Evolutionary conservation across 306 rosid genomes (phyloP).

Genomic region (Rosa multiflora): DNA sequence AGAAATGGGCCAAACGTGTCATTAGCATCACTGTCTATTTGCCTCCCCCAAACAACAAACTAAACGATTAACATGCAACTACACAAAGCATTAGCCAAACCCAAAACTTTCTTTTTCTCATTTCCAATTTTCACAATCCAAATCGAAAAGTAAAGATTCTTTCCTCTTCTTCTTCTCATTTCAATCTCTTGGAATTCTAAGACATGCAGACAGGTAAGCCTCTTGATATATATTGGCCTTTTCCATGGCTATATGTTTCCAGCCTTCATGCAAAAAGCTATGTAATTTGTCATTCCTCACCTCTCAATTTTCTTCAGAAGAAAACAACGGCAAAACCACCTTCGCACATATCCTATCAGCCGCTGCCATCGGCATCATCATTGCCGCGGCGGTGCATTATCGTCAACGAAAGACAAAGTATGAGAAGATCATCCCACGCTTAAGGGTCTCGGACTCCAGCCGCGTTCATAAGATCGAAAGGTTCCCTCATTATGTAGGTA

Average conservation of each 20-base stretch:
- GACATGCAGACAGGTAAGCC: slow-evolving; percentile 62
- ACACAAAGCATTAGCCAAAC: slow-evolving; percentile 4
- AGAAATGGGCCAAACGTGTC: slow-evolving; percentile 2
- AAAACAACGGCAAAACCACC: slow-evolving; percentile 44
- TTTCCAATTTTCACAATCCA: slow-evolving; percentile 12
- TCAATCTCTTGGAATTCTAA: slow-evolving; percentile 25
- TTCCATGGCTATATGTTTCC: not conserved
- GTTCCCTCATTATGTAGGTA: slow-evolving; percentile 92
- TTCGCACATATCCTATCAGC: slow-evolving; percentile 59
- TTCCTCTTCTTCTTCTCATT: slow-evolving; percentile 3
- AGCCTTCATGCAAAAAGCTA: not conserved
- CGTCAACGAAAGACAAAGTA: slow-evolving; percentile 42
- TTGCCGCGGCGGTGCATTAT: slow-evolving; percentile 60
- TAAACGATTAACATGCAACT: slow-evolving; percentile 12
- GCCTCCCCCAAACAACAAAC: not conserved
- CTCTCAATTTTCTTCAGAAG: slow-evolving; percentile 29
- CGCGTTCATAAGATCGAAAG: slow-evolving; percentile 67
- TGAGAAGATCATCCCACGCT: slow-evolving; percentile 62
- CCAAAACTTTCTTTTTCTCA: slow-evolving; percentile 22
- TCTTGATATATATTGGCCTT: slow-evolving; percentile 3
- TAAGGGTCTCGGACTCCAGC: slow-evolving; percentile 43
- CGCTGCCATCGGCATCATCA: slow-evolving; percentile 64
- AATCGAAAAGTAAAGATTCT: slow-evolving; percentile 12
- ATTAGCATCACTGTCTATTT: not conserved
- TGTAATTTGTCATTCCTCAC: not conserved